These are phyloP conservation scores for Sporothrix globosa DNA, from an alignment of 2,329 filamentous ascomycete genomes.

Conservation along the genomic window DNA sequence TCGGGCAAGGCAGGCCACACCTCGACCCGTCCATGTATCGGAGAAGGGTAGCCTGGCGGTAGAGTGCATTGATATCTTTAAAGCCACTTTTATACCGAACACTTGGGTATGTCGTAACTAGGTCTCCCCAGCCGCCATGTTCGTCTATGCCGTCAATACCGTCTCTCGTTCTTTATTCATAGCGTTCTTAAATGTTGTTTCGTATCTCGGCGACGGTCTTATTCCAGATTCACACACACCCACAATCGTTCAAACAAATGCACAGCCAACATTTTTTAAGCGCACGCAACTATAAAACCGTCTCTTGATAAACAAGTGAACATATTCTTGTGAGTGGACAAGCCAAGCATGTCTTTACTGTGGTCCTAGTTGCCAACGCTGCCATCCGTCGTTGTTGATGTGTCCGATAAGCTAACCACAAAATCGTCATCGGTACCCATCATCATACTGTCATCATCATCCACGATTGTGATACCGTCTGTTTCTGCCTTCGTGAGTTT, in stretches of 20 bases:
- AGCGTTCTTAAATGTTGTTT: too few relatives aligned
- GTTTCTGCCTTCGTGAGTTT: background rate
- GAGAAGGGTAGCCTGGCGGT: constrained; percentile 29
- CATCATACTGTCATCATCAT: background rate
- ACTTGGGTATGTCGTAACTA: background rate
- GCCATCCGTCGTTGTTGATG: background rate
- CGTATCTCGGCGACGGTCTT: background rate
- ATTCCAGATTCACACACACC: background rate
- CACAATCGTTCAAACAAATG: background rate
- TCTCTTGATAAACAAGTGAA: background rate
- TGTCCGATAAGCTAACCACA: background rate
- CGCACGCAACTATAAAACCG: background rate
- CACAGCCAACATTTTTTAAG: background rate
- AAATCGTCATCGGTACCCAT: background rate
- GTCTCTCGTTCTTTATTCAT: constrained; percentile 30
- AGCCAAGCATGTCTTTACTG: too few relatives aligned
- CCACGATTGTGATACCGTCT: background rate
- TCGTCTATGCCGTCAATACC: constrained; percentile 33
- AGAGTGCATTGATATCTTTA: constrained; percentile 33
- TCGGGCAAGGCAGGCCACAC: constrained; percentile 10
- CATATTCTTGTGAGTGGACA: background rate
- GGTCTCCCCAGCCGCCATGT: background rate
- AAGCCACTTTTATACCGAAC: background rate
- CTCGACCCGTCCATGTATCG: constrained; percentile 33
- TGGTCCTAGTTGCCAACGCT: background rate